Evolutionary conservation across 2,329 filamentous ascomycete species (phyloP), one percentile per base, ranked within the genome.

Genomic region (Emydomyces testavorans): DNA sequence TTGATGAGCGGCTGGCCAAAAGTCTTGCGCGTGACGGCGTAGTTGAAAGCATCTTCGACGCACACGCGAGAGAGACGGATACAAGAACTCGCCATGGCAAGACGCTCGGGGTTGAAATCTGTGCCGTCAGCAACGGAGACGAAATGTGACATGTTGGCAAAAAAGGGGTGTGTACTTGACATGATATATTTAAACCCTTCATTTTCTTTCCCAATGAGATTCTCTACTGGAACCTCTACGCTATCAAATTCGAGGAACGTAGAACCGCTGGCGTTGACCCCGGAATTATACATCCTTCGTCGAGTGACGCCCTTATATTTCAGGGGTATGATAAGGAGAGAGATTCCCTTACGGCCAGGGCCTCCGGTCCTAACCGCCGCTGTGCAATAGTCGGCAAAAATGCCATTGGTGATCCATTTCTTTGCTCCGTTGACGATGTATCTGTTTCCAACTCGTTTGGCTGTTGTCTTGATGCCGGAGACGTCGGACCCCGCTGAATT

Each of bases 91-190:
- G 79, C 73, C 49, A 87, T 81, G 5, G 71, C 71, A 3, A 86
- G 70, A 0, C 83, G 75, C 61, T 88, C 83, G 59, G 85, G 82
- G 64, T 87, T 87, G 72, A 87, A 86, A 65, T 86, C 70, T 39
- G 31, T 34, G 10, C 15, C 4, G 16, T 79, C 65, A 16, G 73
- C 71, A 41, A 79, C 69, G 52, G 73, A 7, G 10, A 21, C 24
- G 8, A 43, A 15, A 28, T n/a, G n/a, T 6, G 23, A 28, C 7
- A 11, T 32, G 5, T 6, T 35, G 7, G 13, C 16, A 16, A 18
- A 36, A 58, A 58, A 13, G 5, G 13, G 28, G 13, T 7, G 55
- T 58, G 53, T 57, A 64, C 73, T 85, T 32, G 77, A 80, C 80
- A 84, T 84, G 58, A 83, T 76, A 56, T 84, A 83, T 42, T 71